phyloP scores from a whole-genome alignment of 306 rosid species.

The Cicer yamashitae region DNA sequence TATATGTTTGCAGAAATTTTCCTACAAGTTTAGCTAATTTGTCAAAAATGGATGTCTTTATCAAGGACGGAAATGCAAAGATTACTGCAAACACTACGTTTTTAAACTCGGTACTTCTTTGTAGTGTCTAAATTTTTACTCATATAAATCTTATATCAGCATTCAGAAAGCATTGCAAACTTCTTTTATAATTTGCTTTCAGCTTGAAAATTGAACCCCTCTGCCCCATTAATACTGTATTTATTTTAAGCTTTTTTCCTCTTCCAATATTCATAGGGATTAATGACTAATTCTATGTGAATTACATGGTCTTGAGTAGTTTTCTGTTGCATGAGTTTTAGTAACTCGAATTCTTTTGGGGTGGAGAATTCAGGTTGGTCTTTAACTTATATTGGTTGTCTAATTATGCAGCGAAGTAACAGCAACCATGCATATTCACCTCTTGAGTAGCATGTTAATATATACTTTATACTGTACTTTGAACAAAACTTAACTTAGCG shows the following conservation, averaged over 20 bases:
- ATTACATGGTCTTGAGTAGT: constrained; percentile 25
- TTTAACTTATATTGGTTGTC: constrained; percentile 1
- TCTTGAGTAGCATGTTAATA: constrained; percentile 11
- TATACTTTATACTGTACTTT: constrained; percentile 10
- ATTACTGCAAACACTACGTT: constrained; percentile 74
- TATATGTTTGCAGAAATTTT: constrained; percentile 65
- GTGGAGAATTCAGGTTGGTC: constrained; percentile 24
- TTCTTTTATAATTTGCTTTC: constrained; percentile 21
- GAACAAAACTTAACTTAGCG: background rate
- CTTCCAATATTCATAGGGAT: background rate
- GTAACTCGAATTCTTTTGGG: background rate
- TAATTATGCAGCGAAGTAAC: constrained; percentile 11
- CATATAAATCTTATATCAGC: constrained; percentile 21
- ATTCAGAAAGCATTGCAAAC: constrained; percentile 28
- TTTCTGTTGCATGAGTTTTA: constrained; percentile 12
- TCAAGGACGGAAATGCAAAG: constrained; percentile 88
- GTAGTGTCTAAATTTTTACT: constrained; percentile 17
- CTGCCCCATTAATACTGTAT: constrained; percentile 17
- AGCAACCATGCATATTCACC: constrained; percentile 30
- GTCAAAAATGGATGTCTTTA: constrained; percentile 73
- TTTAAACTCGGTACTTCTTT: constrained; percentile 70
- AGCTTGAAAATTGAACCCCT: constrained; percentile 39
- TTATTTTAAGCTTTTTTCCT: constrained; percentile 3
- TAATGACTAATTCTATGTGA: constrained; percentile 23
- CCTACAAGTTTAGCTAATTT: constrained; percentile 85